A percentile compares a stretch with the other conserved stretches of the same genome.
phyloP scores from a whole-genome alignment of 2,329 filamentous ascomycete species.

The Fusarium sp. region DNA sequence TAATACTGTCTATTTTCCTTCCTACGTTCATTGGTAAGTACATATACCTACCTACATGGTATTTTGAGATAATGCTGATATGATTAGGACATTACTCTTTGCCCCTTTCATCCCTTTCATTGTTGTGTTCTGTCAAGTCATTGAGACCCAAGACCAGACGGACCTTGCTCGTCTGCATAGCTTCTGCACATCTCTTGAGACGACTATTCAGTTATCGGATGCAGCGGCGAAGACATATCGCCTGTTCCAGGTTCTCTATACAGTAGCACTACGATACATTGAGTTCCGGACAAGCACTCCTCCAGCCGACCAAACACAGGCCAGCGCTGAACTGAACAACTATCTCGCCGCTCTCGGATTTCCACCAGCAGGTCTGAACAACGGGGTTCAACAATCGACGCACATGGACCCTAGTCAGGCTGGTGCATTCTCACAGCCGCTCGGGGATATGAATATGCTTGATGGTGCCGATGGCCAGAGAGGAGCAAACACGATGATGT shows the following conservation, averaged over 20 bases:
- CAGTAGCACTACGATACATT: constrained; percentile 67
- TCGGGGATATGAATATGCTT: constrained; percentile 14
- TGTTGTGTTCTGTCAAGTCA: constrained; percentile 61
- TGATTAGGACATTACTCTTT: constrained; percentile 56
- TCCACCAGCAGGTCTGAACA: constrained; percentile 26
- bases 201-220: constrained; percentile 56
- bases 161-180: constrained; percentile 60
- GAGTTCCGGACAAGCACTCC: constrained; percentile 58
- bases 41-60: too few relatives aligned
- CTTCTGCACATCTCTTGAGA: constrained; percentile 62
- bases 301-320: constrained; percentile 49
- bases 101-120: constrained; percentile 65
- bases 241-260: constrained; percentile 68
- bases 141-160: constrained; percentile 56
- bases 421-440: constrained; percentile 20
- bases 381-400: constrained; percentile 25
- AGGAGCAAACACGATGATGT: constrained; percentile 44
- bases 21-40: constrained; percentile 56
- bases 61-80: not conserved
- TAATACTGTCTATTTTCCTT: constrained; percentile 51
- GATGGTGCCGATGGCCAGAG: constrained; percentile 31
- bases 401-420: constrained; percentile 17
- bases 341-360: constrained; percentile 62
- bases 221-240: constrained; percentile 65
- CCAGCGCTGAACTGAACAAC: constrained; percentile 41